Base-by-base conservation (phyloP, 129 eudicot species). In the Tanacetum coccineum region DNA sequence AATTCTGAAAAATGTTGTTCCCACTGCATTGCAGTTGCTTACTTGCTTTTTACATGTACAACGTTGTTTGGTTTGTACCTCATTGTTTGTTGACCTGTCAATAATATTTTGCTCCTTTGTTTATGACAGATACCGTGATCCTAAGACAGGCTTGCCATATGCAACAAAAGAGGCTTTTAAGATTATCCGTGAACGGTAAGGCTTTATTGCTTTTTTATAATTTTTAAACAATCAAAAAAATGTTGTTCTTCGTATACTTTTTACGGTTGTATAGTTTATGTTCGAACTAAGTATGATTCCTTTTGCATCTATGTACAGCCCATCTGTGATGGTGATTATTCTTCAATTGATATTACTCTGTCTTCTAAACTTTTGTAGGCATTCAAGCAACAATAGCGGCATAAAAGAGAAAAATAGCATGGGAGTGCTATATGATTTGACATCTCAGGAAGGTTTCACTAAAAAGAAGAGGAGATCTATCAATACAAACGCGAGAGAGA, bases 151-250 rank as follows among this genome's bases (percentile, higher is more conserved):
- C 25, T 73, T 84, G 62, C 94, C 95, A 49, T 94, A 94, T 78
- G 97, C 99, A 46, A 94, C 93, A 40, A 89, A 87, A 67, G 97
- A 89, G 83, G 99, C 97, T 63, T 94, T 84, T 76, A 85, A 81
- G 70, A 70, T 87, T 36, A 81, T 94, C 13, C 95, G 89, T 48
- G 82, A 94, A 72, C 66, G 76, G 98, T 91, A 81, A 71, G 80
- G 21, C 17, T 64, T 74, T 61, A 39, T 22, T 39, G 7, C 15
- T 3, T 48, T 64, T 57, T 0, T 17, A 18, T 14, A 7, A 12
- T 22, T 22, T 22, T 22, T 2, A 22, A 22, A 22, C 2, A 22
- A n/a, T n/a, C n/a, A 22, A 22, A 22, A 1, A 22, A 22, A 22
- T 22, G 39, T 17, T 40, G 40, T 68, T 64, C 12, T 36, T 36